These are phyloP conservation scores for Heimioporus retisporus DNA, from an alignment of 1,284 basidiomycete genomes.

Conservation along the genomic window DNA sequence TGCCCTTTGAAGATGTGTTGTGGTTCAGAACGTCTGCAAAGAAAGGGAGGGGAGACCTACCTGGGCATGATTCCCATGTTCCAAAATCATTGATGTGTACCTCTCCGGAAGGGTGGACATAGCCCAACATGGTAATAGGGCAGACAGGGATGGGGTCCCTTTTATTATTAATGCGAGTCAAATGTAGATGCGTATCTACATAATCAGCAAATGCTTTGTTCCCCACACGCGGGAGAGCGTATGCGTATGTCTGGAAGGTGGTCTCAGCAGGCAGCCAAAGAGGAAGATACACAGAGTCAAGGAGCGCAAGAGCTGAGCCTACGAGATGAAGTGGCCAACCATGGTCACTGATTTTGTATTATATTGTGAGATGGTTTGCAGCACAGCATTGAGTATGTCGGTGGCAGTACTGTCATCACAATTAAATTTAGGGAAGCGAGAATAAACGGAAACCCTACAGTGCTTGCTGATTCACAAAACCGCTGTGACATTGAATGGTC, in stretches of 20 bases:
- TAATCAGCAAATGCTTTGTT: constrained; percentile 70
- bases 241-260: constrained; percentile 49
- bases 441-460: neutral
- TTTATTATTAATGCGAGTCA: constrained; percentile 64
- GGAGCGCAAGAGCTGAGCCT: constrained; percentile 62
- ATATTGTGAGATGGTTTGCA: constrained; percentile 52
- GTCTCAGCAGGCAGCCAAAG: constrained; percentile 46
- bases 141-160: constrained; percentile 54
- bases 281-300: constrained; percentile 56
- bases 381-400: constrained; percentile 58
- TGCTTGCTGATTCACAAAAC: constrained; percentile 66
- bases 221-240: constrained; percentile 73
- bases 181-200: constrained; percentile 55
- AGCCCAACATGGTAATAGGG: no score
- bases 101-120: no score
- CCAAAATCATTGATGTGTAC: no score
- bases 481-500: constrained; percentile 55
- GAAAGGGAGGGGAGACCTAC: constrained; percentile 23
- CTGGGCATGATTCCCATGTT: constrained; percentile 52
- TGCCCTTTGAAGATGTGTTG: constrained; percentile 34
- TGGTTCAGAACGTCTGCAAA: no score
- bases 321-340: constrained; percentile 63
- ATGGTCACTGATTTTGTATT: constrained; percentile 55
- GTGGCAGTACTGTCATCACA: constrained; percentile 54
- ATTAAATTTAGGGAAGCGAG: neutral